These are phyloP conservation scores for Leucosporidium yakuticum DNA, from an alignment of 768 basidiomycete genomes.

Conservation along the genomic window DNA sequence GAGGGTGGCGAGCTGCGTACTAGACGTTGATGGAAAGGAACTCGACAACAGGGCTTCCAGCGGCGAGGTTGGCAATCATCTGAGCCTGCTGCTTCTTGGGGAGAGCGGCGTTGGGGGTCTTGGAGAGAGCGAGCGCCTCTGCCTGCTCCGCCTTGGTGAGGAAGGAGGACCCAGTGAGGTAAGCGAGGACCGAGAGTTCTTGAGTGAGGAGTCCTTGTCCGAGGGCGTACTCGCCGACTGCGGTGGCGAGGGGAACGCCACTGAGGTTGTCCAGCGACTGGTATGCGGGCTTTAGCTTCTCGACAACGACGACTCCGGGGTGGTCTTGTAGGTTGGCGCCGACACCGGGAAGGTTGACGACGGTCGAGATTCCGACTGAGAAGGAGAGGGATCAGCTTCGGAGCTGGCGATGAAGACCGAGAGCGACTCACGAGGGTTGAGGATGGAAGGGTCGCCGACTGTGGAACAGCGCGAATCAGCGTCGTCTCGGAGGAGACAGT, in stretches of 20 bases:
- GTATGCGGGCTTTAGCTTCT: constrained; percentile 20
- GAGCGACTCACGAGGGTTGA: background rate
- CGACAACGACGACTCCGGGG: constrained; percentile 21
- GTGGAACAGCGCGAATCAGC: too few relatives aligned
- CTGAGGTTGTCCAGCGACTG: constrained; percentile 19
- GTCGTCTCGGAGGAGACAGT: too few relatives aligned
- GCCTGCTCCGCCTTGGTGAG: constrained; percentile 2
- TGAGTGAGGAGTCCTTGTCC: constrained; percentile 28
- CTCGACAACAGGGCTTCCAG: constrained; percentile 18
- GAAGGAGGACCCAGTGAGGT: constrained; percentile 14
- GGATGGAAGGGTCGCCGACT: constrained; percentile 17
- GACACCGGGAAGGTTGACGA: constrained; percentile 47
- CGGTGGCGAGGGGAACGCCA: background rate
- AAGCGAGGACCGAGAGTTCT: constrained; percentile 13
- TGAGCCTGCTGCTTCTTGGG: background rate
- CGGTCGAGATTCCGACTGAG: constrained; percentile 37
- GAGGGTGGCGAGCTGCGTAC: constrained; percentile 26
- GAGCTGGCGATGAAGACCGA: background rate
- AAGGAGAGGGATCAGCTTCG: background rate
- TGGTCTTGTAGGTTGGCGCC: constrained; percentile 48
- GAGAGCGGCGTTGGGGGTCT: constrained; percentile 6
- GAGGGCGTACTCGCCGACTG: constrained; percentile 5
- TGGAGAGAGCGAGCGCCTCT: constrained; percentile 4
- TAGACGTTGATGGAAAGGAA: constrained; percentile 18
- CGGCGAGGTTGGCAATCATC: background rate